Evolutionary conservation across 73 alveolate species (phyloP), one percentile per base, ranked within the genome.

Genomic region (Diophrys appendiculata): DNA sequence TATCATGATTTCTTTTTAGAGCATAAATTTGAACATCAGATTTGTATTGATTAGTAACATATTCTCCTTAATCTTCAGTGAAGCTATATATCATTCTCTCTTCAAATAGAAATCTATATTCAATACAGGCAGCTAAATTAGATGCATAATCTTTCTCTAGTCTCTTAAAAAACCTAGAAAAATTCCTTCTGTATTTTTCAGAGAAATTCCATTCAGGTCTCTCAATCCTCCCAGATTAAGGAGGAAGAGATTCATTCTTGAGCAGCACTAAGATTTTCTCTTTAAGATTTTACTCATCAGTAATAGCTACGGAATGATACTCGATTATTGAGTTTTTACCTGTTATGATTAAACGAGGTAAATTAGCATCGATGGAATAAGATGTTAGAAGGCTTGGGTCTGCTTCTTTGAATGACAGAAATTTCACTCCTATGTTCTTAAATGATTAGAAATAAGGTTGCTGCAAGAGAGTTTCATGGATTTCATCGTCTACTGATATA

Each of bases 401-500:
- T 25, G 75, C 75, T 67, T 67, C 75, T 28, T 31, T 67, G 5
- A 31, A 25, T 8, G 25, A 23, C 27, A 67, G 75, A 29, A 67
- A 67, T 24, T 67, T 67, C 5, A 67, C 3, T 3, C 29, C 75
- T 1, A 67, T 28, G 2, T 67, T 67, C 24, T 23, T 27, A 24
- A 23, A 23, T 14, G 23, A 67, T n/a, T 31, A 25, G 5, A 28
- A 3, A 3, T 1, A 5, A 29, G 35, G 2, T 22, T 8, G 23
- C 43, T 26, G 5, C 75, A 67, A 3, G 3, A 22, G 3, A 1
- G 75, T 31, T 67, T 28, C 53, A 1, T 23, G 2, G 22, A 67
- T 67, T 43, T 67, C 75, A 29, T 67, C 75, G 5, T 67, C 75
- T 1, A 67, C 75, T 25, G 75, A 25, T 1, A 67, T 28, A 67